Percentiles rank a stretch among this genome's conserved stretches.
phyloP scores from a whole-genome alignment of 768 basidiomycete genomes.

The Tulasnella sp. region DNA sequence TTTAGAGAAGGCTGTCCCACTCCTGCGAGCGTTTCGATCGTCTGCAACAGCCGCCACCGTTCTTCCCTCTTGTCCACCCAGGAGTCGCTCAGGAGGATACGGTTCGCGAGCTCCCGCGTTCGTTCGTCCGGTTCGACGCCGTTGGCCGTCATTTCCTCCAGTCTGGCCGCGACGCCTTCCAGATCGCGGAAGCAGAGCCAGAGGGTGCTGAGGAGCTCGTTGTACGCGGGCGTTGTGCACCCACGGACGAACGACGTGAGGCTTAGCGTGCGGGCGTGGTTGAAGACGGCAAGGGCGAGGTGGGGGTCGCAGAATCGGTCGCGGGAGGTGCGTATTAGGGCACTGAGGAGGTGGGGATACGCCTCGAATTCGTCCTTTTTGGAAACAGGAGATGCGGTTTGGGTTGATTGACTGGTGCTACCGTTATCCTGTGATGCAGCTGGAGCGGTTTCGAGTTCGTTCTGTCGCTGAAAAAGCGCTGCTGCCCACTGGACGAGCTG shows the following conservation, averaged over 20 bases:
- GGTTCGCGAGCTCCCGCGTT: constrained; percentile 54
- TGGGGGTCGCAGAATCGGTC: constrained; percentile 69
- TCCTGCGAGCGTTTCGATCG: no score
- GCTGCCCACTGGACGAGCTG: constrained; percentile 64
- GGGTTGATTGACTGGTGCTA: neutral
- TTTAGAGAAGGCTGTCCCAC: no score
- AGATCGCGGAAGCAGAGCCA: constrained; percentile 81
- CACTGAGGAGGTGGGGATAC: constrained; percentile 65
- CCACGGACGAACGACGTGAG: constrained; percentile 78
- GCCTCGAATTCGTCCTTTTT: constrained; percentile 25
- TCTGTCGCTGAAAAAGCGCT: constrained; percentile 49
- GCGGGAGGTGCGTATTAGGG: constrained; percentile 66
- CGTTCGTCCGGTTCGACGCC: constrained; percentile 51
- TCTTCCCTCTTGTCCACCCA: no score
- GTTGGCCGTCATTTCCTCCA: constrained; percentile 75
- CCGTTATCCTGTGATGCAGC: neutral
- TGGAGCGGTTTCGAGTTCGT: constrained; percentile 22
- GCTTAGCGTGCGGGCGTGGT: constrained; percentile 61
- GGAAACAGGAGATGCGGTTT: constrained; percentile 23
- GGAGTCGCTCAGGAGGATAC: no score
- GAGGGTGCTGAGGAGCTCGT: constrained; percentile 73
- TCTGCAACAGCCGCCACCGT: no score
- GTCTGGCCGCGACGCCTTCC: constrained; percentile 52
- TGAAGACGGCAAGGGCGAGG: constrained; percentile 70
- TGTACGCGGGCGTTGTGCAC: constrained; percentile 78